A percentile compares a stretch with the other conserved stretches of the same genome.
Evolutionary conservation across 2,329 filamentous ascomycete genomes (phyloP).

Genomic region (Xylariaceae sp.): DNA sequence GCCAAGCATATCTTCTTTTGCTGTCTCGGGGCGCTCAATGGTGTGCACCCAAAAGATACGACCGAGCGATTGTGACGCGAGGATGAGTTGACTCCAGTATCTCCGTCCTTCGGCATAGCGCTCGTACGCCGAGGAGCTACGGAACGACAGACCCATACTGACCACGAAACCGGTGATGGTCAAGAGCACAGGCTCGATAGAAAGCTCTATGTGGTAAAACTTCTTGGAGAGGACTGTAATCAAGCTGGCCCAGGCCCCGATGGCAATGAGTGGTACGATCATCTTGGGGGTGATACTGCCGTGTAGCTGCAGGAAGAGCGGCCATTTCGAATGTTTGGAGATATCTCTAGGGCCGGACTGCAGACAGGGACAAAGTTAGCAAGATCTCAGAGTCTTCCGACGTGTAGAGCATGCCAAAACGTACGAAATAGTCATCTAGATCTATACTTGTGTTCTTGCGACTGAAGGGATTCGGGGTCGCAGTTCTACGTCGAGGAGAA

Average conservation of each 20-base stretch:
- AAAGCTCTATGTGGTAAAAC: conserved; percentile 50
- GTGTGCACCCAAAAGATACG: conserved; percentile 85
- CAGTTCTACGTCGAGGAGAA: conserved; percentile 29
- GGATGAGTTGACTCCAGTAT: conserved; percentile 66
- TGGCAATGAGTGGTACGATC: conserved; percentile 70
- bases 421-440: conserved; percentile 55
- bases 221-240: conserved; percentile 64
- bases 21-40: conserved; percentile 61
- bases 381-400: neutral
- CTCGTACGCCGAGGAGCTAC: conserved; percentile 80
- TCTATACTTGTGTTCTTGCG: conserved; percentile 46
- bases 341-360: conserved; percentile 70
- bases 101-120: conserved; percentile 67
- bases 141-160: conserved; percentile 78
- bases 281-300: conserved; percentile 77
- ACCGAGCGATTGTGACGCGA: conserved; percentile 71
- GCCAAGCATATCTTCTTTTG: conserved; percentile 71
- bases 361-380: neutral
- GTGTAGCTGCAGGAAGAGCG: conserved; percentile 77
- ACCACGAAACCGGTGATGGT: conserved; percentile 88
- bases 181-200: conserved; percentile 73
- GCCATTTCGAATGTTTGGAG: conserved; percentile 78
- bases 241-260: conserved; percentile 70
- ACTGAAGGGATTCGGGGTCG: conserved; percentile 44
- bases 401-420: conserved; percentile 19